A percentile compares a stretch with the other conserved stretches of the same genome.
These are phyloP conservation scores for Pichia kudriavzevii DNA, from an alignment of 1,139 yeast genomes.

Conservation along the genomic window DNA sequence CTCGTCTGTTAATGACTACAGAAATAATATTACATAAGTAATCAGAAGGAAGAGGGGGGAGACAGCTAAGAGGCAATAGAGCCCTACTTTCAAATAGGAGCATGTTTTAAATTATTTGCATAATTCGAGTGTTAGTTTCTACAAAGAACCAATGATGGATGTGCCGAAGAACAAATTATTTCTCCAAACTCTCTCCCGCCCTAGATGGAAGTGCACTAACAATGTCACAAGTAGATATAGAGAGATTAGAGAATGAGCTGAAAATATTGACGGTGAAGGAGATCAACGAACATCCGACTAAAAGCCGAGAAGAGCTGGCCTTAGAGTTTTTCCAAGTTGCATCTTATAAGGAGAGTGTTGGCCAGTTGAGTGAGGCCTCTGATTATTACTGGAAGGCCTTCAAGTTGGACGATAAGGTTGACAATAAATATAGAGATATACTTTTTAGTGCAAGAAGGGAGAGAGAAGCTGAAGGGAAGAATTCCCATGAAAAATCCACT, in stretches of 20 bases:
- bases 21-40: too few relatives aligned
- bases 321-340: conserved; percentile 62
- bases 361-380: conserved; percentile 76
- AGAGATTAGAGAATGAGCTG: conserved; percentile 19
- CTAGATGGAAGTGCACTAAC: background rate
- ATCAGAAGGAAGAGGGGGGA: too few relatives aligned
- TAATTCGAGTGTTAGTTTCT: too few relatives aligned
- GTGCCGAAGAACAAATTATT: too few relatives aligned
- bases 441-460: conserved; percentile 5
- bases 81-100: too few relatives aligned
- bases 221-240: conserved; percentile 15
- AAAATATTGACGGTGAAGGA: conserved; percentile 19
- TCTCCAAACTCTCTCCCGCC: too few relatives aligned
- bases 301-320: conserved; percentile 35
- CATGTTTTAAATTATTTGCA: too few relatives aligned
- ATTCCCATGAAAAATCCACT: conserved; percentile 18
- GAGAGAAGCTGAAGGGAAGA: conserved; percentile 4
- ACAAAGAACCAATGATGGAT: too few relatives aligned
- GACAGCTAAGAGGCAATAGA: too few relatives aligned
- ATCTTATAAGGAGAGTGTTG: conserved; percentile 62
- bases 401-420: conserved; percentile 58
- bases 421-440: conserved; percentile 51
- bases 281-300: conserved; percentile 24
- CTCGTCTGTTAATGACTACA: too few relatives aligned
- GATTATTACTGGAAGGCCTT: conserved; percentile 66